Conservation (phyloP, 805 yeast genomes). For the Cyberlindnera saturnus region DNA sequence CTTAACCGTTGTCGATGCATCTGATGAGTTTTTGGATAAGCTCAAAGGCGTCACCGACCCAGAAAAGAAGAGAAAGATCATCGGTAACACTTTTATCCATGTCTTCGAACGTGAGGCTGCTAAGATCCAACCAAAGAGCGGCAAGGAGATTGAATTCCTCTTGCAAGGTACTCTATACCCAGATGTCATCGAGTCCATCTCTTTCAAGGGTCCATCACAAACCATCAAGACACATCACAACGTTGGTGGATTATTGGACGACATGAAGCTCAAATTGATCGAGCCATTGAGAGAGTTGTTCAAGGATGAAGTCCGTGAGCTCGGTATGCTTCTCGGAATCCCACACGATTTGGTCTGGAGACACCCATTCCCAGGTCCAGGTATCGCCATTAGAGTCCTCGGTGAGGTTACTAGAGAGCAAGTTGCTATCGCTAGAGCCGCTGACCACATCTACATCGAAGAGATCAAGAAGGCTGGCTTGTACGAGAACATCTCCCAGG, state of each 20-base stretch:
- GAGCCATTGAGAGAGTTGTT: conserved; percentile 98
- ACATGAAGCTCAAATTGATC: conserved; percentile 96
- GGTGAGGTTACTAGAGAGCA: conserved; percentile 95
- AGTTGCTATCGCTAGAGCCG: conserved; percentile 95
- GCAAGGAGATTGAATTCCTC: conserved; percentile 84
- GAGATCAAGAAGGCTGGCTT: conserved; percentile 92
- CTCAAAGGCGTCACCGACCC: conserved; percentile 96
- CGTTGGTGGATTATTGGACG: conserved; percentile 95
- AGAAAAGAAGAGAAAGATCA: conserved; percentile 97
- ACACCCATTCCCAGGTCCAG: conserved; percentile 99
- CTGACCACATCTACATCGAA: conserved; percentile 92
- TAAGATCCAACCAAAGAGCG: conserved; percentile 81
- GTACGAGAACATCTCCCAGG: conserved; percentile 91
- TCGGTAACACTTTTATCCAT: conserved; percentile 95
- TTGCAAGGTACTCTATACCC: conserved; percentile 98
- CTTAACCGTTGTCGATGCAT: conserved; percentile 89
- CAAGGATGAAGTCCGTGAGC: conserved; percentile 96
- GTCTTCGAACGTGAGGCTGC: conserved; percentile 96
- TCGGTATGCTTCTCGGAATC: conserved; percentile 92
- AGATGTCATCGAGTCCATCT: conserved; percentile 96
- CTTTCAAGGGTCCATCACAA: conserved; percentile 99
- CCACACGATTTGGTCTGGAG: conserved; percentile 98
- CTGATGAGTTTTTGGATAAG: conserved; percentile 80
- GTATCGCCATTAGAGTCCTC: conserved; percentile 95
- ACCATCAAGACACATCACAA: conserved; percentile 99